Evolutionary conservation across 345 rosid genomes (phyloP), one percentile per base, ranked within the genome.

Genomic region (Hibiscus tridactylites): DNA sequence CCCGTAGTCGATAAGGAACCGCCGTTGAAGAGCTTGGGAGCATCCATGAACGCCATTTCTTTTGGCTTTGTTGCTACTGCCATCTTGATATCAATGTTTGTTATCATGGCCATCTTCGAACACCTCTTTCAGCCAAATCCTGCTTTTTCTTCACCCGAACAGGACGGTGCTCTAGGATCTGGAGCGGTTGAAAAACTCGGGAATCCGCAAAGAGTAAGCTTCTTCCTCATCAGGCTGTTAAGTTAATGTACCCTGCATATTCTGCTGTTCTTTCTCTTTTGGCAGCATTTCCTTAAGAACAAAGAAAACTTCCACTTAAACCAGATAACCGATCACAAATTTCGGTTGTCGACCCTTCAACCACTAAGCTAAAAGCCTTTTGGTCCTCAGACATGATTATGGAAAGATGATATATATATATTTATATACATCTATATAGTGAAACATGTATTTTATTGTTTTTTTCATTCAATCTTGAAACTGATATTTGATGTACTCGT

Each of bases 61-160:
- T 93, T 88, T 24, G 98, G 98, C 46, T 87, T 93, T 24, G 91
- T 93, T 61, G 98, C 98, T n/a, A 93, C 98, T 0, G 98, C 98
- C 39, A 86, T 93, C 71, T 75, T 91, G 76, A 80, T 93, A 70
- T 85, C 96, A n/a, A 87, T 93, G 93, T 93, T 93, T 74, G 84
- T 93, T 63, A 86, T 93, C 73, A 93, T 91, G 96, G 98, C 98
- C 58, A 90, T 93, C 68, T 93, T 91, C 24, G 98, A 93, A 71
- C 96, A 91, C 81, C 88, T 91, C 42, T 90, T 91, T 39, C 82
- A 89, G 75, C 91, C 94, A n/a, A 76, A 76, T 39, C 82, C 88
- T 73, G 72, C 88, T 6, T 90, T 90, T 77, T 81, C 88, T 71
- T 84, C 84, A 15, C 84, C 94, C 13, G 81, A 77, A 12, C 79